Percentiles rank a stretch among this genome's conserved stretches.
Evolutionary conservation across 2,329 filamentous ascomycete species (phyloP).

Genomic region (Beauveria brongniartii): DNA sequence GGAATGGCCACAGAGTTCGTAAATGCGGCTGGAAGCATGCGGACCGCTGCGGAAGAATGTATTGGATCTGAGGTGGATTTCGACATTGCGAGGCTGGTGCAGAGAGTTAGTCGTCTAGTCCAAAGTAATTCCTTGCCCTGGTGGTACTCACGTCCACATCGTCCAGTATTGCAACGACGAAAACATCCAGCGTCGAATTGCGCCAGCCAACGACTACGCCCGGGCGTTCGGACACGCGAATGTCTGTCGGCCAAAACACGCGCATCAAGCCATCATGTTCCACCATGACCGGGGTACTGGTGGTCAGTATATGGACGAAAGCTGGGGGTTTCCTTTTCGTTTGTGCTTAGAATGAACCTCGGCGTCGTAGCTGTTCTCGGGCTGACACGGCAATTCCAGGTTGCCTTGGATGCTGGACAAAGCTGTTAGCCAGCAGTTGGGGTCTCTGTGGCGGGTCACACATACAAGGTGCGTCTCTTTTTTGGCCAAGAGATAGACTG

Average conservation of each 20-base stretch:
- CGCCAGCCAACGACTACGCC: slow-evolving; percentile 93
- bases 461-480: slow-evolving; percentile 74
- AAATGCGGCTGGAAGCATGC: slow-evolving; percentile 72
- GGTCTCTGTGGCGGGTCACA: background rate
- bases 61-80: slow-evolving; percentile 76
- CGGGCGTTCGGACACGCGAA: slow-evolving; percentile 59
- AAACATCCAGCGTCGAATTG: slow-evolving; percentile 83
- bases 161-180: slow-evolving; percentile 83
- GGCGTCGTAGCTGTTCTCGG: slow-evolving; percentile 84
- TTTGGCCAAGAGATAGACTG: slow-evolving; percentile 73
- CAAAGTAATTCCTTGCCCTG: background rate
- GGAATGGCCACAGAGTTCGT: slow-evolving; percentile 73
- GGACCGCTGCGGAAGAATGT: slow-evolving; percentile 76
- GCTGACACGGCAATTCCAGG: slow-evolving; percentile 79
- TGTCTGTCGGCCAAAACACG: slow-evolving; percentile 95
- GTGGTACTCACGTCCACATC: slow-evolving; percentile 68
- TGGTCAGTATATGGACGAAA: slow-evolving; percentile 3
- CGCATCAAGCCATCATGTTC: slow-evolving; percentile 86
- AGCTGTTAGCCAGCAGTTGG: slow-evolving; percentile 14
- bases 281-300: slow-evolving; percentile 46
- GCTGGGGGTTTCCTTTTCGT: slow-evolving; percentile 13
- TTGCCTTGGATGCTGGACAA: slow-evolving; percentile 68
- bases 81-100: slow-evolving; percentile 64
- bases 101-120: slow-evolving; percentile 18
- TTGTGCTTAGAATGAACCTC: slow-evolving; percentile 74